Evolutionary conservation across 225 moss, liverwort and hornwort genomes (phyloP).

Genomic region (Anthoceros angustus): DNA sequence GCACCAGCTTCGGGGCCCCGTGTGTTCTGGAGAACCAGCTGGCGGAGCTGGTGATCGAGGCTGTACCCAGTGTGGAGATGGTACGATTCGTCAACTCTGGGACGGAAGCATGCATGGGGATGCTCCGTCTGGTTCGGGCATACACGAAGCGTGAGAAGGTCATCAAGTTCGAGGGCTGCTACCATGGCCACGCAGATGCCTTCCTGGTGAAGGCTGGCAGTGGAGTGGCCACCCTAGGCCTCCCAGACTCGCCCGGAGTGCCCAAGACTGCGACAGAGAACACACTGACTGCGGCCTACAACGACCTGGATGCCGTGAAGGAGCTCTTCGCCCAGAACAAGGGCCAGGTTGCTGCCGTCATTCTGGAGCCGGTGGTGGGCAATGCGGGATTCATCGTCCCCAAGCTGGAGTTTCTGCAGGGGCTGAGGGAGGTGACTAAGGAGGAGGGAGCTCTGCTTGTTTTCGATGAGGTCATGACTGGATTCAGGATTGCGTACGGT

Average conservation of each 20-base stretch:
- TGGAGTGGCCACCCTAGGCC: conserved; percentile 84
- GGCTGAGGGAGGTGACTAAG: conserved; percentile 54
- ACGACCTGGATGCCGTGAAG: conserved; percentile 70
- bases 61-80: conserved; percentile 94
- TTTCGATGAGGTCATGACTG: conserved; percentile 99
- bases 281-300: conserved; percentile 82
- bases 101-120: conserved; percentile 90
- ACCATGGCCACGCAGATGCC: conserved; percentile 91
- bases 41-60: conserved; percentile 86
- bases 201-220: conserved; percentile 96
- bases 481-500: conserved; percentile 83
- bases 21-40: conserved; percentile 66
- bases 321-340: conserved; percentile 41
- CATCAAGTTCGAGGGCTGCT: conserved; percentile 91
- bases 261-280: conserved; percentile 51
- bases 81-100: conserved; percentile 96
- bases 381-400: conserved; percentile 82
- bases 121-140: conserved; percentile 76
- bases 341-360: conserved; percentile 51
- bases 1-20: conserved; percentile 89
- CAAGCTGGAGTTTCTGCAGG: conserved; percentile 50
- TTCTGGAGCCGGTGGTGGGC: conserved; percentile 93
- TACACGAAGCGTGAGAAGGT: conserved; percentile 81
- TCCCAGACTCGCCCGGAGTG: conserved; percentile 92
- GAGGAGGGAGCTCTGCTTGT: conserved; percentile 59